phyloP scores from a whole-genome alignment of 2,329 filamentous ascomycete species.

The Lachnellula suecica region DNA sequence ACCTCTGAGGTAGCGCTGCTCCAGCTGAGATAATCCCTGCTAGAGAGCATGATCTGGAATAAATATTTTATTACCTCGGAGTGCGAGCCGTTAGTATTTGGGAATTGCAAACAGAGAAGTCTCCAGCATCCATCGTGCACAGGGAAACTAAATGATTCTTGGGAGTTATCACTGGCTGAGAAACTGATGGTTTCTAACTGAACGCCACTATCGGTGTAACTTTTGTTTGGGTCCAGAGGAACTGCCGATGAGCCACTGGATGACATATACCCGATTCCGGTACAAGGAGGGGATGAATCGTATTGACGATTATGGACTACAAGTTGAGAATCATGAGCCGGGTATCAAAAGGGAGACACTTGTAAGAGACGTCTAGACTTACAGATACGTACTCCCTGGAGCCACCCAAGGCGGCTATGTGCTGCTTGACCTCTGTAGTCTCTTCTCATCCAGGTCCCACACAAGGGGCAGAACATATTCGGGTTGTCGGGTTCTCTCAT shows the following conservation, averaged over 20 bases:
- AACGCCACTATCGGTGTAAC: background rate
- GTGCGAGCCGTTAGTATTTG: background rate
- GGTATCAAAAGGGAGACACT: background rate
- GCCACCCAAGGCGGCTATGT: background rate
- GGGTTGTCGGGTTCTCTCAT: background rate
- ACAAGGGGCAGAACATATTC: background rate
- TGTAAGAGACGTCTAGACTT: background rate
- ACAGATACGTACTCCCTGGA: background rate
- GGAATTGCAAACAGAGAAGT: background rate
- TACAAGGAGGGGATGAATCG: background rate
- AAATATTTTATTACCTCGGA: background rate
- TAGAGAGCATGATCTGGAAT: background rate
- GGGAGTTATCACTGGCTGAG: background rate
- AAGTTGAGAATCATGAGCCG: background rate
- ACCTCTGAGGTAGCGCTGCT: background rate
- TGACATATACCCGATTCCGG: background rate
- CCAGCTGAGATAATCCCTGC: no score
- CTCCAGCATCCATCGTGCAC: background rate
- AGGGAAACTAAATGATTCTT: background rate
- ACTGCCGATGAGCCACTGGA: background rate
- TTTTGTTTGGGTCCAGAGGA: background rate
- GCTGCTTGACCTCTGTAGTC: background rate
- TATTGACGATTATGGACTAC: background rate
- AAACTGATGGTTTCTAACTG: background rate
- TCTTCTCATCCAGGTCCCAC: background rate